Evolutionary conservation across 306 rosid genomes (phyloP).

Genomic region (Cucumis sativus): Cucumber_9930_V3 NC_026660.2:25107001-25107500

Average conservation of each 20-base stretch:
- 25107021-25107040: not conserved
- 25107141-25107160: conserved; percentile 75
- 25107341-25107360: conserved; percentile 88
- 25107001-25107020: not conserved
- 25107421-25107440: not conserved
- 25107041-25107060: not conserved
- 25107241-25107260: conserved; percentile 91
- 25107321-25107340: conserved; percentile 72
- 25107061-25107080: conserved; percentile 91
- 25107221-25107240: conserved; percentile 38
- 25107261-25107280: conserved; percentile 76
- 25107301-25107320: conserved; percentile 89
- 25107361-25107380: conserved; percentile 54
- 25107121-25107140: conserved; percentile 72
- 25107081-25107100: conserved; percentile 82
- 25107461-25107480: not conserved
- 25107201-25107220: conserved; percentile 4
- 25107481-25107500: not conserved
- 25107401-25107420: not conserved
- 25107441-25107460: not conserved
- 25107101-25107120: conserved; percentile 84
- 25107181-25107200: conserved; percentile 12
- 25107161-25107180: conserved; percentile 3
- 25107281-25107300: conserved; percentile 39
- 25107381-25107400: conserved; percentile 14